Percentiles rank a stretch among this genome's conserved stretches.
These are phyloP conservation scores for Penicillium samsonianum DNA, from an alignment of 495 filamentous ascomycete species.

Conservation along the genomic window DNA sequence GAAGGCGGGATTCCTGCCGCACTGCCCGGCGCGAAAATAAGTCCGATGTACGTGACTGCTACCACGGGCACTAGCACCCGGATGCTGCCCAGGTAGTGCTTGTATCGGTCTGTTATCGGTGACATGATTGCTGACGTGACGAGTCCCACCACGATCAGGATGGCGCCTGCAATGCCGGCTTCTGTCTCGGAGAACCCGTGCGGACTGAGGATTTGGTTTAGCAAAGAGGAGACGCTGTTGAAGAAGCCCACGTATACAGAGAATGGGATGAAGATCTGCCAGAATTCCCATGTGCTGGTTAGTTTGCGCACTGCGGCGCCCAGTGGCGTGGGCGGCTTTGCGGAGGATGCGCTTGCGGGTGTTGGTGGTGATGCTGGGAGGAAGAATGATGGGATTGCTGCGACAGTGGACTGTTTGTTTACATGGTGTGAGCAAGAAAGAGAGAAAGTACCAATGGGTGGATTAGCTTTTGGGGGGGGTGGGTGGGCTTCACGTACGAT, in stretches of 20 bases:
- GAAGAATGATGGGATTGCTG: conserved; percentile 78
- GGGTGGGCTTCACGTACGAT: conserved; percentile 63
- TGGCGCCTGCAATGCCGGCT: conserved; percentile 84
- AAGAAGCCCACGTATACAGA: conserved; percentile 87
- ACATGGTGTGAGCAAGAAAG: not conserved
- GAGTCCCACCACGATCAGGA: conserved; percentile 89
- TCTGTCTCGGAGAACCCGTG: conserved; percentile 78
- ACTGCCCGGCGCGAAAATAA: conserved; percentile 79
- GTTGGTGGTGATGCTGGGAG: conserved; percentile 79
- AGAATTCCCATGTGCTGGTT: conserved; percentile 65
- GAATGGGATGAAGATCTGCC: conserved; percentile 75
- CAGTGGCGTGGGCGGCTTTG: conserved; percentile 51
- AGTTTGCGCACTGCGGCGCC: conserved; percentile 47
- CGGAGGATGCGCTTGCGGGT: conserved; percentile 59
- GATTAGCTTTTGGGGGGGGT: conserved; percentile 5
- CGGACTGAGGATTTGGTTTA: conserved; percentile 87
- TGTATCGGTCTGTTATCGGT: conserved; percentile 82
- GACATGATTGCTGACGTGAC: conserved; percentile 70
- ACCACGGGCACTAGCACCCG: conserved; percentile 75
- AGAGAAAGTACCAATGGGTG: not conserved
- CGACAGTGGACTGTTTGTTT: conserved; percentile 60
- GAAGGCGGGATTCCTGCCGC: conserved; percentile 63
- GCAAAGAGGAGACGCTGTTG: conserved; percentile 83
- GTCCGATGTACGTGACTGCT: conserved; percentile 67
- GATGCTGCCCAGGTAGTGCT: conserved; percentile 74